Evolutionary conservation across 169 alveolate genomes (phyloP), one percentile per base, ranked within the genome.

Genomic region (Haemoproteus tartakovskyi): DNA sequence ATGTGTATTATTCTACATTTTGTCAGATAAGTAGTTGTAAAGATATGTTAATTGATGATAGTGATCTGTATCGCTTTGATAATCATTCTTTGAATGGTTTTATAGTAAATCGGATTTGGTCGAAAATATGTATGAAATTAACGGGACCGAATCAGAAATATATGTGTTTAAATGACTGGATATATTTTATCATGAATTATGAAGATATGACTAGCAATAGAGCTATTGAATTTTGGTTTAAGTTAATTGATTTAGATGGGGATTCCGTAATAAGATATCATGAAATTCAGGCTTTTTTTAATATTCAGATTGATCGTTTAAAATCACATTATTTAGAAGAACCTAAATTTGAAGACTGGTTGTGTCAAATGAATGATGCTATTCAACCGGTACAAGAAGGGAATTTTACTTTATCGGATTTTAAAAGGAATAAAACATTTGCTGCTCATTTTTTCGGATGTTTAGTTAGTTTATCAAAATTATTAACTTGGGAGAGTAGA

Each of bases 331-430:
- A 67, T 54, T 54, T 67, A 54, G 82, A 67, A 14, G 82, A 67
- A 54, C 82, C 82, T n/a, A 67, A 67, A 67, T 67, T 67, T 54
- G 82, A 67, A 56, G 82, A 67, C 37, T 67, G 82, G 82, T 3
- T 67, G 30, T 67, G 82, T 29, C 82, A 67, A 59, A 67, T 67
- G 82, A 67, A 67, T 41, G 82, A 67, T 52, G 82, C 82, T 46
- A 67, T 67, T 56, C 82, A 52, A 36, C 82, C 82, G 38, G 14
- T 43, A 24, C 41, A 8, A 54, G 82, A 67, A 54, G 82, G 82
- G 1, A 52, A 67, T 67, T 67, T 67, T 52, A 67, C 82, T 21
- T 50, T 67, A 8, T 67, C 74, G 2, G 82, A 67, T 67, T 67
- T 67, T 52, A 67, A 67, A 54, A 52, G 50, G 26, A 67, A 67